Base-by-base conservation (phyloP, 164 flowering plant species). In the Euptelea pleiosperma region DNA sequence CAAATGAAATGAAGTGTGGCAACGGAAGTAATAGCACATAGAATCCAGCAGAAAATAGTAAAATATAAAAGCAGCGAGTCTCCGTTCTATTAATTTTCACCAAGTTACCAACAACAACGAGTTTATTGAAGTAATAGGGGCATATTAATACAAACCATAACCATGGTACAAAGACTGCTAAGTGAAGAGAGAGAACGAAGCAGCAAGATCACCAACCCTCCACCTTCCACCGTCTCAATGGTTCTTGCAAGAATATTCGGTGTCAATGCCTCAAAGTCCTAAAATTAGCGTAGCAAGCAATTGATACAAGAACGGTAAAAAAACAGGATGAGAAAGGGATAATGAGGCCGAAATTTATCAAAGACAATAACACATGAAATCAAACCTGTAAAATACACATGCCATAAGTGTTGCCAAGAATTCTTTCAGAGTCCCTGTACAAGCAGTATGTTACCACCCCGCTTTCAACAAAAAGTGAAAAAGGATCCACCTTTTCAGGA, bases 211-310 rank as follows among this genome's bases (percentile, higher is more conserved):
- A 94, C 74, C 69, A 94, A 61, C 35, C 99, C 99, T 60, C 99
- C 97, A 53, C 99, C 99, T 70, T 85, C 91, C 37, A 94, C 97
- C 43, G 99, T 94, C 70, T 94, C 99, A 63, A 88, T 85, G 11
- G 97, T 86, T 70, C 99, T 85, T 41, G 99, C 99, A 14, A 94
- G 78, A 10, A 90, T 84, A 77, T 94, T 94, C 55, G 99, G 99
- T 1, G 96, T 94, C 82, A 94, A 67, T 33, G 95, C 97, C 73
- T 94, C 99, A 76, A 94, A 93, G 73, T 94, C 99, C 97, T 94
- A 11, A 8, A 57, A 43, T 16, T n/a, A n/a, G n/a, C n/a, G n/a
- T n/a, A n/a, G n/a, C n/a, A n/a, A n/a, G n/a, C n/a, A n/a, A n/a
- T n/a, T n/a, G n/a, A n/a, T n/a, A n/a, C n/a, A n/a, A 46, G n/a